phyloP scores from a whole-genome alignment of 345 rosid genomes.

The Citrus medica region DNA sequence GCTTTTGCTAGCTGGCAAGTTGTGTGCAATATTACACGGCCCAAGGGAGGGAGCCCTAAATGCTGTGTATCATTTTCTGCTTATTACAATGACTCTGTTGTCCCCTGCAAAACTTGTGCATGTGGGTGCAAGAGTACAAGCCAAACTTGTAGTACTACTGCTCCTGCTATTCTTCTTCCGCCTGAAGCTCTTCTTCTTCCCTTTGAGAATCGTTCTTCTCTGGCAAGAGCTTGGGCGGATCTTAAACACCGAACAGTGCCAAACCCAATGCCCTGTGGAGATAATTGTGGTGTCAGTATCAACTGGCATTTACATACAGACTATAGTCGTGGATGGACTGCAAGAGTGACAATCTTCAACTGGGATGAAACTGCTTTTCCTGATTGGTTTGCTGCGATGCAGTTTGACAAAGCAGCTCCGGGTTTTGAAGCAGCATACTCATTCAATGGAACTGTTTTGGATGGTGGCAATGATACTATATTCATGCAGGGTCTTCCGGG shows the following conservation, averaged over 20 bases:
- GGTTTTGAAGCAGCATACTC: slow-evolving; percentile 84
- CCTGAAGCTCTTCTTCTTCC: slow-evolving; percentile 80
- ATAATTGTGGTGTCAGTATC: slow-evolving; percentile 89
- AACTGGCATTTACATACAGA: slow-evolving; percentile 88
- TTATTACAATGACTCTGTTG: slow-evolving; percentile 78
- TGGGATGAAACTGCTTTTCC: slow-evolving; percentile 71
- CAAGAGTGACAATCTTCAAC: slow-evolving; percentile 85
- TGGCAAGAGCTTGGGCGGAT: slow-evolving; percentile 64
- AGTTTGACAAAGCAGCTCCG: slow-evolving; percentile 57
- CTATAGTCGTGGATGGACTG: slow-evolving; percentile 76
- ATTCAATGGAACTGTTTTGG: slow-evolving; percentile 56
- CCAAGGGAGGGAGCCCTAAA: slow-evolving; percentile 58
- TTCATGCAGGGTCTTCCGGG: slow-evolving; percentile 82
- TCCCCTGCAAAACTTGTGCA: slow-evolving; percentile 87
- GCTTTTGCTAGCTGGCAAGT: slow-evolving; percentile 94
- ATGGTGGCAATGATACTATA: slow-evolving; percentile 53
- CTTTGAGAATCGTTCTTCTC: slow-evolving; percentile 69
- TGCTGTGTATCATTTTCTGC: slow-evolving; percentile 96
- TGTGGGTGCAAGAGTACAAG: slow-evolving; percentile 71
- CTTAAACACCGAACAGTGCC: slow-evolving; percentile 59
- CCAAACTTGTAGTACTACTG: slow-evolving; percentile 58
- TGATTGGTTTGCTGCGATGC: slow-evolving; percentile 88
- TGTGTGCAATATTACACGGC: slow-evolving; percentile 85
- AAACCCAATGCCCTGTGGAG: slow-evolving; percentile 79
- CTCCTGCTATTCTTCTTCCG: slow-evolving; percentile 80